Percentiles rank a stretch among this genome's conserved stretches.
phyloP scores from a whole-genome alignment of 2,329 filamentous ascomycete genomes.

The Cladobotryum mycophilum region DNA sequence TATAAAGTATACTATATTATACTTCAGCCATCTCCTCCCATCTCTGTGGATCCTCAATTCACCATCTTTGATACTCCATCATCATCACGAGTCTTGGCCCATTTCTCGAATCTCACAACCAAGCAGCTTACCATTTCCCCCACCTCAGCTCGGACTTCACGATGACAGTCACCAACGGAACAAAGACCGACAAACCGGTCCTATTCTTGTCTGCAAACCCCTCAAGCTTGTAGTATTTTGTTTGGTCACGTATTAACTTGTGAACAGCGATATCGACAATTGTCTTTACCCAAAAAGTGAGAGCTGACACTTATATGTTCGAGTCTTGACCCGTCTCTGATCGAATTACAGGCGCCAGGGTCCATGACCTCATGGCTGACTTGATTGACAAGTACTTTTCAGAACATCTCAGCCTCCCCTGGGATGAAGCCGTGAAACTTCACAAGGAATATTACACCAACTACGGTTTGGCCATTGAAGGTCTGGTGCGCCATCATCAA shows the following conservation, averaged over 20 bases:
- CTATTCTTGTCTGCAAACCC: conserved; percentile 35
- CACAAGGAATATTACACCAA: conserved; percentile 91
- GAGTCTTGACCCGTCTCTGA: conserved; percentile 6
- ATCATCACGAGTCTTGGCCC: neutral
- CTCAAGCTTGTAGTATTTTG: neutral
- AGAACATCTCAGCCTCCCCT: conserved; percentile 65
- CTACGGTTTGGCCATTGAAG: conserved; percentile 96
- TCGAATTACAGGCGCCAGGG: conserved; percentile 55
- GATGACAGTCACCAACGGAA: conserved; percentile 31
- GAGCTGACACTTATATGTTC: conserved; percentile 18
- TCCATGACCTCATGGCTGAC: conserved; percentile 82
- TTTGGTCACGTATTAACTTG: neutral
- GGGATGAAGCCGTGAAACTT: conserved; percentile 74
- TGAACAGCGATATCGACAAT: conserved; percentile 90
- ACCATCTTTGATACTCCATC: neutral
- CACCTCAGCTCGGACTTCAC: neutral
- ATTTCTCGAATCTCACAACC: neutral
- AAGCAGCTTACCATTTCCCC: conserved; percentile 5
- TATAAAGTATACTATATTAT: too few relatives aligned
- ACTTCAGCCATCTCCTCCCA: too few relatives aligned
- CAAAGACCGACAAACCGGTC: conserved; percentile 30
- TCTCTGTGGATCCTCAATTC: too few relatives aligned
- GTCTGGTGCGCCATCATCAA: conserved; percentile 86
- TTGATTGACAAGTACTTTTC: conserved; percentile 64
- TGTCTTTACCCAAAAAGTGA: conserved; percentile 87